A percentile compares a stretch with the other conserved stretches of the same genome.
These are phyloP conservation scores for Gymnopilus junonius DNA, from an alignment of 768 basidiomycete species.

Conservation along the genomic window DNA sequence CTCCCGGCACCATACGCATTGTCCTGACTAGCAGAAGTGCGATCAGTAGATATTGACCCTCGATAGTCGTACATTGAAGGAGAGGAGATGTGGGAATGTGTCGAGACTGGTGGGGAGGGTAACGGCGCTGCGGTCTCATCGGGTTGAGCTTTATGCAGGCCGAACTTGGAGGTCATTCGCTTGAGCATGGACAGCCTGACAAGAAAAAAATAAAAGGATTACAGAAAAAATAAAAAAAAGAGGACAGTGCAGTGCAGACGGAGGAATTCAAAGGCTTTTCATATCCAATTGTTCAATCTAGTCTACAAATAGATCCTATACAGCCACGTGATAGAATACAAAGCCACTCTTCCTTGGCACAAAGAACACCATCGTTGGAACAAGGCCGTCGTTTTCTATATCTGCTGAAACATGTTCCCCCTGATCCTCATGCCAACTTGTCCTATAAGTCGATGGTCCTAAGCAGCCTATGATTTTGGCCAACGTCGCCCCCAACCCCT, in stretches of 20 bases:
- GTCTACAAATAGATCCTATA: slow-evolving; percentile 11
- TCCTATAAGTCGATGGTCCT: background rate
- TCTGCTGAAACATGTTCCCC: slow-evolving; percentile 10
- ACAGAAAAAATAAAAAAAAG: background rate
- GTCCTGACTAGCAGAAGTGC: slow-evolving; percentile 52
- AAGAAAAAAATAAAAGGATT: too few species aligned
- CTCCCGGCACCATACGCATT: slow-evolving; percentile 15
- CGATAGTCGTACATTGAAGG: slow-evolving; percentile 54
- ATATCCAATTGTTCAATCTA: slow-evolving; percentile 31
- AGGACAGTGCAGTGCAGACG: slow-evolving; percentile 2
- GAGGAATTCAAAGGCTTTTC: slow-evolving; percentile 10
- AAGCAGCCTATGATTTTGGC: background rate
- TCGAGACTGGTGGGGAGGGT: slow-evolving; percentile 34
- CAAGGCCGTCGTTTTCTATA: slow-evolving; percentile 23
- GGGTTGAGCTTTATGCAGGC: slow-evolving; percentile 31
- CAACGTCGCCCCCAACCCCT: background rate
- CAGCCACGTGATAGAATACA: slow-evolving; percentile 20
- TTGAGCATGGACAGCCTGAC: slow-evolving; percentile 42
- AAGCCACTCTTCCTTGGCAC: slow-evolving; percentile 6
- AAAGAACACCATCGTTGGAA: slow-evolving; percentile 28
- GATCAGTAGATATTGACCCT: slow-evolving; percentile 69
- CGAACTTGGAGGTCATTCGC: slow-evolving; percentile 56
- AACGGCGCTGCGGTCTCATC: slow-evolving; percentile 28
- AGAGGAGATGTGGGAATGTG: slow-evolving; percentile 32
- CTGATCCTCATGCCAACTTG: slow-evolving; percentile 21